phyloP scores from a whole-genome alignment of 306 rosid genomes.

The Cucumis melo region DNA sequence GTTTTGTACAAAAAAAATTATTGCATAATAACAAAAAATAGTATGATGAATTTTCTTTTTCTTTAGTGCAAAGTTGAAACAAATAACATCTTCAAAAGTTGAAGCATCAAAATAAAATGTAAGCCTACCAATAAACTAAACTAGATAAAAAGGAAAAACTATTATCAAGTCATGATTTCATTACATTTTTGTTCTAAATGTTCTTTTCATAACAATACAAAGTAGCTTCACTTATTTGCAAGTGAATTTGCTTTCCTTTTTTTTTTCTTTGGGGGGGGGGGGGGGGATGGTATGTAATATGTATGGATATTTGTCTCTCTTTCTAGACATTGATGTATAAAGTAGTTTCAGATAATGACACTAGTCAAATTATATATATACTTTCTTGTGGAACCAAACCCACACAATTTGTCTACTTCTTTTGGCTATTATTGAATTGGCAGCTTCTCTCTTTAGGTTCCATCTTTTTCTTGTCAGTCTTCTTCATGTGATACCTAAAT shows the following conservation, averaged over 20 bases:
- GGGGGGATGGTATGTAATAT: neutral
- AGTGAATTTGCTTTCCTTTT: neutral
- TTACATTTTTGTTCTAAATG: neutral
- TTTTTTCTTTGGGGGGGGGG: too few species aligned
- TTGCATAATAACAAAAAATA: neutral
- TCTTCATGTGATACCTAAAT: neutral
- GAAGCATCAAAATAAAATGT: neutral
- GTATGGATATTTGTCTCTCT: neutral
- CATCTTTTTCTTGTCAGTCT: conserved; percentile 3
- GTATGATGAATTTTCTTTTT: neutral
- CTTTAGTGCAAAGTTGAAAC: neutral
- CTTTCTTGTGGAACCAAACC: neutral
- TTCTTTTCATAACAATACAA: neutral
- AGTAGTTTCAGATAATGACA: neutral
- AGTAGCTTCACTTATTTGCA: neutral
- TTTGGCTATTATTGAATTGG: conserved; percentile 2
- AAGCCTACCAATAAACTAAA: neutral
- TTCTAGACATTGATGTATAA: conserved; percentile 8
- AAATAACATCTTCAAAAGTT: neutral
- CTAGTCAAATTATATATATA: neutral
- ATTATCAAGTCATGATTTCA: neutral
- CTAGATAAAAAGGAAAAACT: neutral
- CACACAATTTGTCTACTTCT: neutral
- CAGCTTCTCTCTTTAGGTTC: conserved; percentile 2
- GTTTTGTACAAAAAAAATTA: neutral